A percentile compares a stretch with the other conserved stretches of the same genome.
phyloP scores from a whole-genome alignment of 495 filamentous ascomycete species.

The Penicillium soppii region DNA sequence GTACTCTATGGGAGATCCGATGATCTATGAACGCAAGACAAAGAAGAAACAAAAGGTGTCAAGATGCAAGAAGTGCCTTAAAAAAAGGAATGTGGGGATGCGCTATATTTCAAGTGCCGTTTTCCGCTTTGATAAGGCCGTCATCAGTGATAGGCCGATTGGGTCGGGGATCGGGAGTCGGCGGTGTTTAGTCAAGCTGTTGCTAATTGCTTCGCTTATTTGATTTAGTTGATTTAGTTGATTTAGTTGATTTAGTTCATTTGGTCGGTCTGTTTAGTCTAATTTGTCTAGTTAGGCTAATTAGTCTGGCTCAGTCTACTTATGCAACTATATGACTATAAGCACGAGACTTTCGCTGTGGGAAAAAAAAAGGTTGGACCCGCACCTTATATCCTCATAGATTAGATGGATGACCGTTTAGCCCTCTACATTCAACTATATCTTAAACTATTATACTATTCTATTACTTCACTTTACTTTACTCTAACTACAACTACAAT shows the following conservation, averaged over 20 bases:
- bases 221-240: not conserved
- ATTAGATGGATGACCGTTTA: not conserved
- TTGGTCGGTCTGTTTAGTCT: not conserved
- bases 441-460: too few species aligned
- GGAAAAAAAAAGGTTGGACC: not conserved
- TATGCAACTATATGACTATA: too few species aligned
- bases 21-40: not conserved
- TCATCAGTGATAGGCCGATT: slow-evolving; percentile 26
- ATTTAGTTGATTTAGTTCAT: not conserved
- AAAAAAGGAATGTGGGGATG: slow-evolving; percentile 18
- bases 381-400: not conserved
- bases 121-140: slow-evolving; percentile 3
- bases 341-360: too few species aligned
- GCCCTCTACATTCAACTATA: too few species aligned
- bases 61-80: not conserved
- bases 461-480: too few species aligned
- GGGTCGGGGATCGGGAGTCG: slow-evolving; percentile 14
- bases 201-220: slow-evolving; percentile 4
- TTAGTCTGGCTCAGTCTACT: too few species aligned
- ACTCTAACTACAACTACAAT: not conserved
- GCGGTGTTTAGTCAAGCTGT: slow-evolving; percentile 25
- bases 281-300: too few species aligned
- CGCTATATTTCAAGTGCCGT: slow-evolving; percentile 2
- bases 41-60: not conserved
- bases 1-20: too few species aligned